Percentiles rank a stretch among this genome's conserved stretches.
phyloP scores from a whole-genome alignment of 2,329 filamentous ascomycete genomes.

The Beauveria caledonica region DNA sequence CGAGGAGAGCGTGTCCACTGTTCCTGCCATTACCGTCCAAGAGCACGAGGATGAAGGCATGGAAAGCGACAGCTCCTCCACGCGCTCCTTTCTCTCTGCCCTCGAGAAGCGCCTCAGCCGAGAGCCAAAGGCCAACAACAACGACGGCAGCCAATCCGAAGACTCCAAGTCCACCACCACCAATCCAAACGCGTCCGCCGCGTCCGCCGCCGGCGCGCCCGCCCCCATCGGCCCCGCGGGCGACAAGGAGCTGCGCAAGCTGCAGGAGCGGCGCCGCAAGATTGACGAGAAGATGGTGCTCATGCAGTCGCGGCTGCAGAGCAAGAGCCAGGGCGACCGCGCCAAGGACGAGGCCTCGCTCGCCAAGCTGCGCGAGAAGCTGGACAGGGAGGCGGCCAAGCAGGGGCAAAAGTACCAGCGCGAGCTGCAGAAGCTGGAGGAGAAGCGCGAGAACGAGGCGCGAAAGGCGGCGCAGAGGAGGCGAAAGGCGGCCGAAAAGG shows the following conservation, averaged over 20 bases:
- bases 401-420: constrained; percentile 58
- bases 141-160: constrained; percentile 24
- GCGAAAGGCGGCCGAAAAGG: constrained; percentile 44
- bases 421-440: constrained; percentile 56
- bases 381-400: constrained; percentile 55
- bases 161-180: constrained; percentile 25
- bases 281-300: constrained; percentile 55
- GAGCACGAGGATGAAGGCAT: constrained; percentile 20
- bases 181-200: not conserved
- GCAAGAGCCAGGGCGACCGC: constrained; percentile 38
- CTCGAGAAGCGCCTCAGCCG: constrained; percentile 28
- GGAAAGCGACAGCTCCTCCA: constrained; percentile 37
- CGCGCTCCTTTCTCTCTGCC: constrained; percentile 42
- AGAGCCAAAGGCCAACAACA: constrained; percentile 19
- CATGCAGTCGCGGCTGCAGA: constrained; percentile 39
- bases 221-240: constrained; percentile 17
- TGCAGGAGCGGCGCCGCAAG: constrained; percentile 51
- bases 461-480: constrained; percentile 46
- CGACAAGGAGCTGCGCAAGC: constrained; percentile 58
- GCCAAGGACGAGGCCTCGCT: constrained; percentile 42
- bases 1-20: constrained; percentile 20
- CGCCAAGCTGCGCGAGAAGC: constrained; percentile 53
- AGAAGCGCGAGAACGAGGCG: constrained; percentile 54
- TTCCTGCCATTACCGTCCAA: constrained; percentile 16
- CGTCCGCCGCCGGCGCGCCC: not conserved